Evolutionary conservation across 2,329 filamentous ascomycete genomes (phyloP).

Genomic region (Apiospora saccharicola): DNA sequence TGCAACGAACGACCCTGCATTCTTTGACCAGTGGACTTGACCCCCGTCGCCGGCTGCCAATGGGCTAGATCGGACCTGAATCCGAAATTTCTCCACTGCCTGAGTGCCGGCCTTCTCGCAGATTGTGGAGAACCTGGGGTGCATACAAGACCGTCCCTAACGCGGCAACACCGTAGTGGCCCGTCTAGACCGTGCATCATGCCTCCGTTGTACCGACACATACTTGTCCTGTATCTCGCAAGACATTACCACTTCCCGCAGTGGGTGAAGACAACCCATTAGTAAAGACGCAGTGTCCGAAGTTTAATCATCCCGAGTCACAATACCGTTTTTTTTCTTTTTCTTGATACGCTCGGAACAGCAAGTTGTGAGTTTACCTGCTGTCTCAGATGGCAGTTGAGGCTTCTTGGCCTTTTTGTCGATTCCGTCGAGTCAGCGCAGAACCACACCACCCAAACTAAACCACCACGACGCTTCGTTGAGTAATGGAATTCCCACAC

Average conservation of each 20-base stretch:
- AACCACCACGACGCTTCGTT: background rate
- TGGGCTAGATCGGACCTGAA: background rate
- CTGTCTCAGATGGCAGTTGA: constrained; percentile 19
- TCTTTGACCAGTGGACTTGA: background rate
- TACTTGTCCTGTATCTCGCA: no score
- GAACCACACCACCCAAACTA: background rate
- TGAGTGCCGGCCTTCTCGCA: background rate
- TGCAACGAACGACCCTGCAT: background rate
- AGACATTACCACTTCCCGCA: background rate
- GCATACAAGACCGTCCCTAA: background rate
- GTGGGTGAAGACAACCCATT: background rate
- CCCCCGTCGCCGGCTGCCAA: background rate
- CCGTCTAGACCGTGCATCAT: background rate
- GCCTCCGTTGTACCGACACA: background rate
- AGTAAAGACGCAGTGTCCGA: background rate
- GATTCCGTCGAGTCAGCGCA: background rate
- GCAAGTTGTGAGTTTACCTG: background rate
- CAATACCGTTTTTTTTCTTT: background rate
- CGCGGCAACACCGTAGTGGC: background rate
- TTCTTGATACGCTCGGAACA: background rate
- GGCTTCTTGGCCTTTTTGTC: background rate
- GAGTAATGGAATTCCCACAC: background rate
- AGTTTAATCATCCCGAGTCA: background rate
- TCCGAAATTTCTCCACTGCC: background rate
- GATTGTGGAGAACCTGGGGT: background rate